phyloP scores from a whole-genome alignment of 176 grass and related monocot species.

The Zoysia japonica region DNA sequence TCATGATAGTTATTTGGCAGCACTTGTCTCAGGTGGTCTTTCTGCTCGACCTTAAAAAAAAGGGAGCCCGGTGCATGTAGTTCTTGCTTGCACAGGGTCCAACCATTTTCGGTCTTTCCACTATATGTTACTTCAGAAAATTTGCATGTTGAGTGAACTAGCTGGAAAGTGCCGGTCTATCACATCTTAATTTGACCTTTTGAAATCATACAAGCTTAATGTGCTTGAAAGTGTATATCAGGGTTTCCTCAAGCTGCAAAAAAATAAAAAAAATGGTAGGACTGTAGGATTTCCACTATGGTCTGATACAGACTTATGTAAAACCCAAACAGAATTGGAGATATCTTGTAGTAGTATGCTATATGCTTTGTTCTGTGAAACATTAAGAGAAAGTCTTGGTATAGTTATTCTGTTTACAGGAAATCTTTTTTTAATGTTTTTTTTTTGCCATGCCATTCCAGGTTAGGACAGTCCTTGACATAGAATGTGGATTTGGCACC shows the following conservation, averaged over 20 bases:
- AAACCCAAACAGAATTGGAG: not conserved
- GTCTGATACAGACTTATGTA: constrained; percentile 17
- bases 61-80: too few relatives aligned
- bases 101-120: constrained; percentile 29
- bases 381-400: not conserved
- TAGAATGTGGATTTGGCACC: constrained; percentile 98
- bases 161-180: constrained; percentile 43
- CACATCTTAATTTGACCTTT: constrained; percentile 42
- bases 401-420: constrained; percentile 2
- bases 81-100: too few relatives aligned
- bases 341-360: constrained; percentile 1
- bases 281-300: constrained; percentile 18
- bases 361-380: constrained; percentile 7
- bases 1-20: not conserved
- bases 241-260: constrained; percentile 34
- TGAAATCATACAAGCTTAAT: constrained; percentile 32
- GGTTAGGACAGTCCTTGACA: constrained; percentile 94
- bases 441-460: constrained; percentile 48
- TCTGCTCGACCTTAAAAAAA: not conserved
- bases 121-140: constrained; percentile 24
- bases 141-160: constrained; percentile 32
- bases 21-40: constrained; percentile 34
- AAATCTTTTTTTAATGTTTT: constrained; percentile 4
- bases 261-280: constrained; percentile 15
- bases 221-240: constrained; percentile 40